These are phyloP conservation scores for Mitragyna speciosa DNA, from an alignment of 257 asterid genomes.

Conservation along the genomic window DNA sequence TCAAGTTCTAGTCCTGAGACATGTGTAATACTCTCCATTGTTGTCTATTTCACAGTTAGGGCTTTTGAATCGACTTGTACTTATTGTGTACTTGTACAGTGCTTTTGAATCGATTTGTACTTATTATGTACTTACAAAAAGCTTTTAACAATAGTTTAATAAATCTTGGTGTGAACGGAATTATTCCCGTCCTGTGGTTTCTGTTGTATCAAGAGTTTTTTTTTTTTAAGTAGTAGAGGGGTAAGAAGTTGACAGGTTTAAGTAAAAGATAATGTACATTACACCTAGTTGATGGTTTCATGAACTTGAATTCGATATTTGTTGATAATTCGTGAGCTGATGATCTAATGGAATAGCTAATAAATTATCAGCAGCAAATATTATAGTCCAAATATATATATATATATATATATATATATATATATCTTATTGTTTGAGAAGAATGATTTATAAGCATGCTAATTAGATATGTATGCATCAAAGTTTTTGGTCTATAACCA, in stretches of 20 bases:
- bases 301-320: background rate
- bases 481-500: no score
- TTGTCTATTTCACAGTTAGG: background rate
- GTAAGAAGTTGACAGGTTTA: background rate
- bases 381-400: background rate
- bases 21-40: conserved; percentile 31
- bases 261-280: background rate
- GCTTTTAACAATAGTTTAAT: background rate
- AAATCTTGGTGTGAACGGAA: conserved; percentile 32
- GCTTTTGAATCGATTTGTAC: background rate
- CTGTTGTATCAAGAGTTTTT: background rate
- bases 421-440: no score
- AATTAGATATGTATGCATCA: no score
- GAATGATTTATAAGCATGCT: no score
- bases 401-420: no score
- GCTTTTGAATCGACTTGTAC: background rate
- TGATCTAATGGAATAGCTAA: background rate
- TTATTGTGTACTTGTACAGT: background rate
- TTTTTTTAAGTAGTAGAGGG: background rate
- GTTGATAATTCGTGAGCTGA: no score
- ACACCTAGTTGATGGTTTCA: background rate
- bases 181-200: conserved; percentile 13
- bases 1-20: conserved; percentile 14
- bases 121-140: background rate
- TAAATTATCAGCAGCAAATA: no score